phyloP scores from a whole-genome alignment of 179 eudicot species.

The Patellifolia procumbens region DNA sequence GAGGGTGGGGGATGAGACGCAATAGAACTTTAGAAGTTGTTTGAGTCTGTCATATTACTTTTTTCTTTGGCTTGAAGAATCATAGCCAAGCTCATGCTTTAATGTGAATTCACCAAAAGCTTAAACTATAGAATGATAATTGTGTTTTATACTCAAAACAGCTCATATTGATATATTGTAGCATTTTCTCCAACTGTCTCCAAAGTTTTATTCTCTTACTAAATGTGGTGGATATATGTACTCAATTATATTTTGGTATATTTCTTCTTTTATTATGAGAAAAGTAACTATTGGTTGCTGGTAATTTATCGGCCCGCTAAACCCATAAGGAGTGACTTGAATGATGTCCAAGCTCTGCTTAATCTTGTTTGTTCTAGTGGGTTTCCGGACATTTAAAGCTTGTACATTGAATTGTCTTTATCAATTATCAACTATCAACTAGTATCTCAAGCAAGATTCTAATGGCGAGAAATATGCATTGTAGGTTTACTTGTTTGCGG shows the following conservation, averaged over 20 bases:
- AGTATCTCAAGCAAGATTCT: slow-evolving; percentile 7
- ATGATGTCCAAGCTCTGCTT: background rate
- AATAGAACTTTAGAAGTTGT: too few species aligned
- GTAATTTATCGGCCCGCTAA: background rate
- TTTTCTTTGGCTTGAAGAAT: background rate
- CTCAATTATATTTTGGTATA: background rate
- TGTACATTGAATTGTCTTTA: background rate
- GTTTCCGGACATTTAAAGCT: background rate
- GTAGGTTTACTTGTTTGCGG: slow-evolving; percentile 83
- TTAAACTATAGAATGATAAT: background rate
- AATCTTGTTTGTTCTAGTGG: background rate
- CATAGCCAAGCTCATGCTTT: background rate
- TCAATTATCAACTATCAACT: background rate
- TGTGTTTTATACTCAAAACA: background rate
- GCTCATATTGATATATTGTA: background rate
- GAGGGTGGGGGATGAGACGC: too few species aligned
- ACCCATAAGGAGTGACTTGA: background rate
- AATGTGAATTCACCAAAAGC: background rate
- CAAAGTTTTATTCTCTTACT: background rate
- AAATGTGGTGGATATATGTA: background rate
- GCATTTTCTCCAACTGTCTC: background rate
- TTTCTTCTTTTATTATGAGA: background rate
- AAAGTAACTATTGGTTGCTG: background rate
- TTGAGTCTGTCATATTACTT: background rate
- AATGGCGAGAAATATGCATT: slow-evolving; percentile 26